phyloP scores from a whole-genome alignment of 305 asterid genomes.

The Fraxinus xanthoxyloides region DNA sequence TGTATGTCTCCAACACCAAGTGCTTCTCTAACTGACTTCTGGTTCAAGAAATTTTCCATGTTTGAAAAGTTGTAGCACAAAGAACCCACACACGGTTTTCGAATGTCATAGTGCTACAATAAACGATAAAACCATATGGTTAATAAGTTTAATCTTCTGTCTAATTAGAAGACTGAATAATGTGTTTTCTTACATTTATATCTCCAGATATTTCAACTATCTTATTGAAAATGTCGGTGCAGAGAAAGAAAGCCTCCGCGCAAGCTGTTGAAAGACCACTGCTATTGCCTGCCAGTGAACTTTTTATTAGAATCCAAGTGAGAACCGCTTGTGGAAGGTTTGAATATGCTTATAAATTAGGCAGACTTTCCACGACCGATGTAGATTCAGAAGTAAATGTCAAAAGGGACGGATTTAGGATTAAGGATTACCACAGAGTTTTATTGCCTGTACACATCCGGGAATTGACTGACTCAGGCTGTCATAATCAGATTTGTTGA shows the following conservation, averaged over 20 bases:
- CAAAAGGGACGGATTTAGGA: not conserved
- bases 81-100: constrained; percentile 46
- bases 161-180: not conserved
- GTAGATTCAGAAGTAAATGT: not conserved
- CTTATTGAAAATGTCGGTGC: constrained; percentile 15
- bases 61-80: constrained; percentile 62
- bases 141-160: not conserved
- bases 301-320: not conserved
- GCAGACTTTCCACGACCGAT: not conserved
- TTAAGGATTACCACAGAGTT: not conserved
- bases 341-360: not conserved
- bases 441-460: not conserved
- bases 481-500: constrained; percentile 15
- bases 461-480: not conserved
- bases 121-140: not conserved
- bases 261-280: constrained; percentile 12
- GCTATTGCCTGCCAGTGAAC: constrained; percentile 13
- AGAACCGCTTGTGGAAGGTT: not conserved
- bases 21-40: constrained; percentile 30
- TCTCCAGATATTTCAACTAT: constrained; percentile 22
- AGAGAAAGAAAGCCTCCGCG: not conserved
- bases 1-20: constrained; percentile 48
- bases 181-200: constrained; percentile 34
- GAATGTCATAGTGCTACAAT: constrained; percentile 45
- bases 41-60: constrained; percentile 41